Percentiles rank a stretch among this genome's conserved stretches.
Evolutionary conservation across 805 yeast genomes (phyloP).

Genomic region (Cyberlindnera veronae): DNA sequence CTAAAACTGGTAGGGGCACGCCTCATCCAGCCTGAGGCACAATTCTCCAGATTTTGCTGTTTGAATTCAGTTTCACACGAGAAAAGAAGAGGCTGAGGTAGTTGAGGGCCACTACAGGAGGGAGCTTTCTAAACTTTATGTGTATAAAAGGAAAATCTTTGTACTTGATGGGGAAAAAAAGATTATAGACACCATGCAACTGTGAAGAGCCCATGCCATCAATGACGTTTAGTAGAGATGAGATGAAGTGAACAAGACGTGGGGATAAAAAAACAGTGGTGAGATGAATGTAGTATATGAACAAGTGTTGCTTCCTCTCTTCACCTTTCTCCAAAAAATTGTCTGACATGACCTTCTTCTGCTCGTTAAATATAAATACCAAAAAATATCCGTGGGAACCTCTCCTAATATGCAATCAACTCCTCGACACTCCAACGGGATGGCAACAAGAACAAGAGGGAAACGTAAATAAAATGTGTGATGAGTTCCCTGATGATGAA

Average conservation of each 20-base stretch:
- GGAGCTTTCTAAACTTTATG: not conserved
- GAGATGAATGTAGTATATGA: conserved; percentile 9
- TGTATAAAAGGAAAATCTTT: conserved; percentile 2
- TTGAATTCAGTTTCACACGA: no score
- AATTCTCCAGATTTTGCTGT: no score
- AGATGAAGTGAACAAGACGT: not conserved
- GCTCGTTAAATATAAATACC: conserved; percentile 16
- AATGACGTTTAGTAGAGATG: not conserved
- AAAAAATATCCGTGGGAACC: conserved; percentile 6
- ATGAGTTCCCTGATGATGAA: not conserved
- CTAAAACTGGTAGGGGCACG: no score
- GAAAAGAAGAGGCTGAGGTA: no score
- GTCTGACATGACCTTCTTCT: conserved; percentile 6
- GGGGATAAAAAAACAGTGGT: conserved; percentile 3
- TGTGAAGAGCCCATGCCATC: conserved; percentile 1
- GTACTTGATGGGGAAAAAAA: conserved; percentile 5
- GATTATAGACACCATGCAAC: conserved; percentile 13
- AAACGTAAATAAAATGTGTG: conserved; percentile 5
- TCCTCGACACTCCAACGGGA: not conserved
- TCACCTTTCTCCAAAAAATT: not conserved
- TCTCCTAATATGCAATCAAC: no score
- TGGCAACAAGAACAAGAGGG: conserved; percentile 1
- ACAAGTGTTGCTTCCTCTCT: conserved; percentile 9
- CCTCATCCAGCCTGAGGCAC: no score
- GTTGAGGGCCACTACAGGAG: no score